Evolutionary conservation across 495 filamentous ascomycete species (phyloP), one percentile per base, ranked within the genome.

Genomic region (Cercophora sp.): DNA sequence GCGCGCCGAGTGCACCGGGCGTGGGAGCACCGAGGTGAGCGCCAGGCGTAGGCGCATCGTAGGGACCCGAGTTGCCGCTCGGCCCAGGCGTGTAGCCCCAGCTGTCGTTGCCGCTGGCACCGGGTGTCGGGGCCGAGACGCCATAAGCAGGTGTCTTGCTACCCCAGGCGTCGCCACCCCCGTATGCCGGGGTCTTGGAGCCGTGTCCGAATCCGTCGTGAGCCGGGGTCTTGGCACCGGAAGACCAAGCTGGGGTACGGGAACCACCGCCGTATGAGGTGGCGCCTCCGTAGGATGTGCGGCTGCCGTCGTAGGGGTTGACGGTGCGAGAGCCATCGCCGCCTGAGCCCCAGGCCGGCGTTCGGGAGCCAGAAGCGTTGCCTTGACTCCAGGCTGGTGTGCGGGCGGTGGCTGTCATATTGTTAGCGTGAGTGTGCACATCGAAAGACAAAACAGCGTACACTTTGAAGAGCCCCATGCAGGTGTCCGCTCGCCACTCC

Each of bases 281-380:
- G 8, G 65, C 63, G 41, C 65, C 65, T 15, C 79, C 85, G 46
- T 87, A 76, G 81, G 92, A 49, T 73, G 79, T 93, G 27, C 88
- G 82, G 59, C 73, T 86, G 43, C 89, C 90, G 62, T 92, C 89
- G 62, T 89, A 88, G 2, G 85, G 82, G 49, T 88, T 89, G 19
- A 82, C 80, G n/a, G 86, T 91, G 51, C 81, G 83, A 5, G 79
- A 86, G 41, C 83, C 82, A 55, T 85, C 86, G n/a, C n/a, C n/a
- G n/a, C n/a, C n/a, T n/a, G n/a, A n/a, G 53, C 84, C 85, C 88
- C 88, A 92, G 6, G 86, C 84, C 3, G 89, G 88, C 2, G 88
- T 93, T 39, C 89, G 82, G 20, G 77, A 74, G 22, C 79, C 78
- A 27, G 77, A 73, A 22, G 64, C 64, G 35, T 31, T 11, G 16